Evolutionary conservation across 1,139 yeast genomes (phyloP).

Genomic region (Geotrichum europaeum): DNA sequence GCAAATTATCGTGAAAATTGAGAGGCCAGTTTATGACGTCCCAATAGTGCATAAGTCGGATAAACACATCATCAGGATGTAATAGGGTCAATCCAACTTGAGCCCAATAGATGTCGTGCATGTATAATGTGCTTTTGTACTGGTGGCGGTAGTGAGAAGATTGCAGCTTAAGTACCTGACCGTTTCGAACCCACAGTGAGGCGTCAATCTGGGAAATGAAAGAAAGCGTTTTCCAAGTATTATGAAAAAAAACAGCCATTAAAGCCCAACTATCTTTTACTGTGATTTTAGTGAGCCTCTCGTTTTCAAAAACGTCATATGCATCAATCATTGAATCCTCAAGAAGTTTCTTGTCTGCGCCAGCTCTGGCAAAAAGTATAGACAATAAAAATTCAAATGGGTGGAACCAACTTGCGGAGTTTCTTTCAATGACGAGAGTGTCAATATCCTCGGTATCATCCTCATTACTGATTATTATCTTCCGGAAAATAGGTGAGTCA

Average conservation of each 20-base stretch:
- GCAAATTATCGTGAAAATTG: constrained; percentile 34
- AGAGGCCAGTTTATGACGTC: constrained; percentile 45
- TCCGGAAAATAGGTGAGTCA: not conserved
- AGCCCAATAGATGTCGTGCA: constrained; percentile 65
- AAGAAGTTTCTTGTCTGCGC: not conserved
- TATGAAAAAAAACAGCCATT: constrained; percentile 50
- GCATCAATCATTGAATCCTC: not conserved
- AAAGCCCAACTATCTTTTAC: not conserved
- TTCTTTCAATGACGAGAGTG: not conserved
- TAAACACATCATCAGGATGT: constrained; percentile 52
- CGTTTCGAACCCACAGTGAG: constrained; percentile 90
- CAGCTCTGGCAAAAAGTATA: not conserved
- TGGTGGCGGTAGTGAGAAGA: constrained; percentile 68
- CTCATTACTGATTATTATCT: not conserved
- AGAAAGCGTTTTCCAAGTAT: constrained; percentile 70
- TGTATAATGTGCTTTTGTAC: constrained; percentile 72
- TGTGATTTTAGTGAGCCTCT: not conserved
- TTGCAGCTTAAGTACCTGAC: constrained; percentile 70
- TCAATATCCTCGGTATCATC: not conserved
- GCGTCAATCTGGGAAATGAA: constrained; percentile 68
- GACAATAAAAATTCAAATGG: not conserved
- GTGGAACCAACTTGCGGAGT: not conserved
- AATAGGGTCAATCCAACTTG: constrained; percentile 58
- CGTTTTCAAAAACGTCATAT: not conserved
- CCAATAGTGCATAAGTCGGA: constrained; percentile 66